phyloP scores from a whole-genome alignment of 768 basidiomycete species.

The Mycena rosella region DNA sequence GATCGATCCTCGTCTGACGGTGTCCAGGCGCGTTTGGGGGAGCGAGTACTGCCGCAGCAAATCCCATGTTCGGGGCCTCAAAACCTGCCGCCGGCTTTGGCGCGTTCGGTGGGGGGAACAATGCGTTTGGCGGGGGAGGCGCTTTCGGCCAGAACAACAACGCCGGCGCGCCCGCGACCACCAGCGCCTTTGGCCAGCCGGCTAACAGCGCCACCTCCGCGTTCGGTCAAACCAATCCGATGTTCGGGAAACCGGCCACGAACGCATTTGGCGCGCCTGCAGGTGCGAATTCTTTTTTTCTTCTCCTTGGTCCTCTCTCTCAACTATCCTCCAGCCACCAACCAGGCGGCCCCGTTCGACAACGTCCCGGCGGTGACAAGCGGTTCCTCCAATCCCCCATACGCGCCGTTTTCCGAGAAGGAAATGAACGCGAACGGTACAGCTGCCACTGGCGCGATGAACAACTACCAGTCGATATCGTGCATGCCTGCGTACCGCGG shows the following conservation, averaged over 20 bases:
- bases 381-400: constrained; percentile 78
- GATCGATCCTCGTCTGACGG: constrained; percentile 35
- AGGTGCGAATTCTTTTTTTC: constrained; percentile 43
- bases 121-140: constrained; percentile 62
- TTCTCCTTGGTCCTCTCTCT: constrained; percentile 1
- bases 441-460: constrained; percentile 54
- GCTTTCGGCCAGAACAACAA: constrained; percentile 56
- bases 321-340: constrained; percentile 43
- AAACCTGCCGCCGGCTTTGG: constrained; percentile 85
- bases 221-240: constrained; percentile 69
- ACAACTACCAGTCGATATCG: constrained; percentile 87
- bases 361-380: constrained; percentile 69
- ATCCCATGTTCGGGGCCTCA: constrained; percentile 70
- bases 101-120: constrained; percentile 69
- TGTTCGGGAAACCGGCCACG: constrained; percentile 57
- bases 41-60: constrained; percentile 51
- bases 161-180: constrained; percentile 37
- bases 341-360: constrained; percentile 44
- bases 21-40: constrained; percentile 60
- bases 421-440: no score
- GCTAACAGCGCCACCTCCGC: constrained; percentile 56
- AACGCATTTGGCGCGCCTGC: constrained; percentile 58
- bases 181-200: constrained; percentile 58
- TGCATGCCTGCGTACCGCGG: constrained; percentile 85
- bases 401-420: constrained; percentile 72